Conservation (phyloP, 2,329 filamentous ascomycete species). For the Dryadomyces quercus-mongolicae region DNA sequence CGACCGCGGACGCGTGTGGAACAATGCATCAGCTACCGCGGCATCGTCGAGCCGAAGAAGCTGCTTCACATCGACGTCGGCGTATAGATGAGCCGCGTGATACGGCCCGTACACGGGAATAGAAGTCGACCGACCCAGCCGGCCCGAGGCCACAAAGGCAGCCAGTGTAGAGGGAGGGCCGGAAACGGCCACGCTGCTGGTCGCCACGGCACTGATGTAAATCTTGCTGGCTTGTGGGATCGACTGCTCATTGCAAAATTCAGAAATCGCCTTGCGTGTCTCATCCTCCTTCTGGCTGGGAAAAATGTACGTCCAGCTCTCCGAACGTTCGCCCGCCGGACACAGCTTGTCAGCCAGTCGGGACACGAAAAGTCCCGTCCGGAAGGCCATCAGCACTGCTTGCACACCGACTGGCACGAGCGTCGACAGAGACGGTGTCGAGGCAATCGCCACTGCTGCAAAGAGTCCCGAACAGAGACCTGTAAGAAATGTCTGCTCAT, state of each 20-base stretch:
- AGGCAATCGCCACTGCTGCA: constrained; percentile 55
- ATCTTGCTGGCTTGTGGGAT: constrained; percentile 31
- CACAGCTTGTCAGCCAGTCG: constrained; percentile 33
- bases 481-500: constrained; percentile 41
- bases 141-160: constrained; percentile 26
- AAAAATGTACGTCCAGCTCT: constrained; percentile 57
- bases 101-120: constrained; percentile 45
- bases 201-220: constrained; percentile 41
- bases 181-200: constrained; percentile 38
- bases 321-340: constrained; percentile 28
- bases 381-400: constrained; percentile 54
- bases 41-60: constrained; percentile 32
- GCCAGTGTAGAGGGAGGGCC: constrained; percentile 38
- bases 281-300: constrained; percentile 40
- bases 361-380: constrained; percentile 45
- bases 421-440: constrained; percentile 47
- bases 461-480: constrained; percentile 59
- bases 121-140: constrained; percentile 29
- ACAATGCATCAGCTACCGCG: constrained; percentile 25
- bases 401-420: constrained; percentile 52
- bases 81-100: constrained; percentile 42
- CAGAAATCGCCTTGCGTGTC: constrained; percentile 33
- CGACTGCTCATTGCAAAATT: constrained; percentile 38
- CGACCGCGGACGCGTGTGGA: constrained; percentile 29
- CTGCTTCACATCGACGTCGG: constrained; percentile 27